These are phyloP conservation scores for Linderniella brevidens DNA, from an alignment of 257 asterid species.

Conservation along the genomic window DNA sequence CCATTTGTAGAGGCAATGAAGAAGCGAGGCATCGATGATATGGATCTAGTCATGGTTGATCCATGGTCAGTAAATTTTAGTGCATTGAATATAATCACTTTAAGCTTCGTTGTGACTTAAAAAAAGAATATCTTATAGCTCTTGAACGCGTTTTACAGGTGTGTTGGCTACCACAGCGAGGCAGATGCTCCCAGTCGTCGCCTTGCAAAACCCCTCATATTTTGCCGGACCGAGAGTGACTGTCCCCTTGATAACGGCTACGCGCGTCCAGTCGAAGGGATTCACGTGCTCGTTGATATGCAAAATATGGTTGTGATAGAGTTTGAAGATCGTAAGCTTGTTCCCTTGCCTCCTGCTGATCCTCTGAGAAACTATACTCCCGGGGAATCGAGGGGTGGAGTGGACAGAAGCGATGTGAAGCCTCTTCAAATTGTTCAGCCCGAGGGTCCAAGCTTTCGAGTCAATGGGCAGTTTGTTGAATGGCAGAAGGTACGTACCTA, in stretches of 20 bases:
- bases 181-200: conserved; percentile 44
- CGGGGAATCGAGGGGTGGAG: conserved; percentile 92
- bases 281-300: conserved; percentile 54
- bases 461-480: conserved; percentile 65
- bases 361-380: conserved; percentile 87
- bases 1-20: conserved; percentile 92
- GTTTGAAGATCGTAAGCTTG: conserved; percentile 45
- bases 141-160: conserved; percentile 21
- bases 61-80: conserved; percentile 32
- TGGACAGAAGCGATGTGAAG: conserved; percentile 90
- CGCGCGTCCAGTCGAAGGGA: conserved; percentile 98
- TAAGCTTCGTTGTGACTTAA: not conserved
- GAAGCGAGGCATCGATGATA: conserved; percentile 95
- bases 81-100: not conserved
- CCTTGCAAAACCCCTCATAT: conserved; percentile 42
- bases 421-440: conserved; percentile 78
- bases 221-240: conserved; percentile 80
- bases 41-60: conserved; percentile 98
- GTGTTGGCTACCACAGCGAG: conserved; percentile 42
- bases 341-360: conserved; percentile 63
- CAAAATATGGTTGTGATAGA: conserved; percentile 41
- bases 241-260: conserved; percentile 97
- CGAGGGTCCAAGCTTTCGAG: conserved; percentile 96
- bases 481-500: conserved; percentile 84
- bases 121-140: not conserved